A percentile compares a stretch with the other conserved stretches of the same genome.
phyloP scores from a whole-genome alignment of 805 yeast species.

The Helenozyma baotianmanensis region DNA sequence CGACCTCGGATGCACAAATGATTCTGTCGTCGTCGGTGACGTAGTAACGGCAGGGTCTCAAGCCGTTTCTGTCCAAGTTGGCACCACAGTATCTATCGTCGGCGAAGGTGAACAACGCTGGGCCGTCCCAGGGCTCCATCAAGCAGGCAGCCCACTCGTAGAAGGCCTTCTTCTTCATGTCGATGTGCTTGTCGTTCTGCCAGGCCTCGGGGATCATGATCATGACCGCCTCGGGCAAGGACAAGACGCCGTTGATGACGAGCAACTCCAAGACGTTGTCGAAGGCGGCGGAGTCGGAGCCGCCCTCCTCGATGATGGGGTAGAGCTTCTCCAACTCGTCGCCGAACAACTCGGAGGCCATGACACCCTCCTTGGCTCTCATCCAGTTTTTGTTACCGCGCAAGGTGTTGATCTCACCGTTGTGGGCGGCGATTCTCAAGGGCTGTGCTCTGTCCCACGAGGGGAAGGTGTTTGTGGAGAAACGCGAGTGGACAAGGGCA shows the following conservation, averaged over 20 bases:
- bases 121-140: slow-evolving; percentile 99
- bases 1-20: slow-evolving; percentile 98
- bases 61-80: slow-evolving; percentile 92
- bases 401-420: slow-evolving; percentile 96
- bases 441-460: slow-evolving; percentile 99
- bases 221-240: slow-evolving; percentile 97
- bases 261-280: slow-evolving; percentile 92
- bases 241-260: slow-evolving; percentile 84
- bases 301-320: slow-evolving; percentile 97
- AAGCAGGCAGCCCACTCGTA: slow-evolving; percentile 99
- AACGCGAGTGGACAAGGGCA: slow-evolving; percentile 94
- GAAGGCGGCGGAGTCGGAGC: slow-evolving; percentile 96
- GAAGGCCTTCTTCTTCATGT: slow-evolving; percentile 87
- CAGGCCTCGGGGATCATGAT: slow-evolving; percentile 96
- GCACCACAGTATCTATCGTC: slow-evolving; percentile 99
- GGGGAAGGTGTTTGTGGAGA: slow-evolving; percentile 97
- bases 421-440: slow-evolving; percentile 93
- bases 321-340: slow-evolving; percentile 86
- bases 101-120: slow-evolving; percentile 93
- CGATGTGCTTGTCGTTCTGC: slow-evolving; percentile 85
- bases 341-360: slow-evolving; percentile 82
- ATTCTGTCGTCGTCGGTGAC: slow-evolving; percentile 91
- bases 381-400: slow-evolving; percentile 99
- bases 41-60: slow-evolving; percentile 97
- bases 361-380: slow-evolving; percentile 97